Percentiles rank a stretch among this genome's conserved stretches.
Conservation (phyloP, 306 rosid genomes). For the Heteromeles arbutifolia region DNA sequence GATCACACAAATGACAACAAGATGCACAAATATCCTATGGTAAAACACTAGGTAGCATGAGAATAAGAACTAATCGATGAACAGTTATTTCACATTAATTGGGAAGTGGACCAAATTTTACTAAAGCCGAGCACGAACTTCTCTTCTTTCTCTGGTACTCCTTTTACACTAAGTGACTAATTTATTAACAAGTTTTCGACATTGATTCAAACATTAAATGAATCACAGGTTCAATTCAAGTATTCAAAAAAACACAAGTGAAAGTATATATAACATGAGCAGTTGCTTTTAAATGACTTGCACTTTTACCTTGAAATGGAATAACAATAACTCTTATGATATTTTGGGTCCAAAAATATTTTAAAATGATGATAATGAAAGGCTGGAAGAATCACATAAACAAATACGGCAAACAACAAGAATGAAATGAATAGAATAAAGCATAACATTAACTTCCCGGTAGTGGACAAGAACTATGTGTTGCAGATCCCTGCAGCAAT, state of each 20-base stretch:
- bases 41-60: not conserved
- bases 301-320: not conserved
- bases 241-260: not conserved
- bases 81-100: not conserved
- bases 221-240: not conserved
- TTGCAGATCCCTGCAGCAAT: slow-evolving; percentile 61
- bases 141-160: not conserved
- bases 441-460: slow-evolving; percentile 63
- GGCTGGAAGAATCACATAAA: not conserved
- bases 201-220: not conserved
- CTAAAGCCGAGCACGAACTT: not conserved
- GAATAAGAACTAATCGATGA: not conserved
- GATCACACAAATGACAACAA: not conserved
- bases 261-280: not conserved
- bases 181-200: not conserved
- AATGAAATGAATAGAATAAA: not conserved
- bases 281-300: not conserved
- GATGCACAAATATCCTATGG: not conserved
- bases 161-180: not conserved
- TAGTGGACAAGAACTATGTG: slow-evolving; percentile 89
- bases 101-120: not conserved
- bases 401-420: not conserved
- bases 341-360: not conserved
- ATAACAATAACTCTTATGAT: not conserved
- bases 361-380: not conserved